Conservation (phyloP, 2,329 filamentous ascomycete genomes). For the Stemphylium lycopersici region DNA sequence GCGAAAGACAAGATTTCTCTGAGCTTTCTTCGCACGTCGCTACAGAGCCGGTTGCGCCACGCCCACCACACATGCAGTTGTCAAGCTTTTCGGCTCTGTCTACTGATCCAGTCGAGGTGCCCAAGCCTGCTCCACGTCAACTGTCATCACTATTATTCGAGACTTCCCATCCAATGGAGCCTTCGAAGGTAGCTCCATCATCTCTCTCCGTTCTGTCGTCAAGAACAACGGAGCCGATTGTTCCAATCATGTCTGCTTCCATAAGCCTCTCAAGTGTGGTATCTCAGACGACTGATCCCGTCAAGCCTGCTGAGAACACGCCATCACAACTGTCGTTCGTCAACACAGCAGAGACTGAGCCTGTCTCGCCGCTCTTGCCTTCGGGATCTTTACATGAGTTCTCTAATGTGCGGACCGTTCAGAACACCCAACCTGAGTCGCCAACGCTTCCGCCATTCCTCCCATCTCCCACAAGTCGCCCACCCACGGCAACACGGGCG, state of each 20-base stretch:
- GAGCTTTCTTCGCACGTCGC: slow-evolving; percentile 19
- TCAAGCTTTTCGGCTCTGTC: slow-evolving; percentile 28
- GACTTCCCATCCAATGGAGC: slow-evolving; percentile 31
- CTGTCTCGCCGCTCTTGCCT: slow-evolving; percentile 20
- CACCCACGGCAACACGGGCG: slow-evolving; percentile 37
- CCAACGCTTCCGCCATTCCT: slow-evolving; percentile 42
- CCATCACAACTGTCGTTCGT: slow-evolving; percentile 32
- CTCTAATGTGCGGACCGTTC: slow-evolving; percentile 38
- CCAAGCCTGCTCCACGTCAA: slow-evolving; percentile 15
- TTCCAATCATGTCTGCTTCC: slow-evolving; percentile 18
- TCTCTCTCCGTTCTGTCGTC: slow-evolving; percentile 27
- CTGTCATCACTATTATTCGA: slow-evolving; percentile 32
- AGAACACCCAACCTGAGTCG: slow-evolving; percentile 44
- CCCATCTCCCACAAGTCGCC: slow-evolving; percentile 38
- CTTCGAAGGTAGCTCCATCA: slow-evolving; percentile 17
- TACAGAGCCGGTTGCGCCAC: slow-evolving; percentile 25
- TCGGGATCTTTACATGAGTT: slow-evolving; percentile 21
- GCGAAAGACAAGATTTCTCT: slow-evolving; percentile 19
- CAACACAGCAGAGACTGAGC: slow-evolving; percentile 38
- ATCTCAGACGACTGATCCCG: slow-evolving; percentile 34
- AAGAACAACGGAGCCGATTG: slow-evolving; percentile 28
- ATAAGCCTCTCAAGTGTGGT: slow-evolving; percentile 27
- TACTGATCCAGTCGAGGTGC: slow-evolving; percentile 32
- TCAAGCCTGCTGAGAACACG: slow-evolving; percentile 25
- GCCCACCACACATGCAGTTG: slow-evolving; percentile 23